Percentiles rank a stretch among this genome's conserved stretches.
Conservation (phyloP, 768 basidiomycete genomes). For the Asterophora lycoperdoides region DNA sequence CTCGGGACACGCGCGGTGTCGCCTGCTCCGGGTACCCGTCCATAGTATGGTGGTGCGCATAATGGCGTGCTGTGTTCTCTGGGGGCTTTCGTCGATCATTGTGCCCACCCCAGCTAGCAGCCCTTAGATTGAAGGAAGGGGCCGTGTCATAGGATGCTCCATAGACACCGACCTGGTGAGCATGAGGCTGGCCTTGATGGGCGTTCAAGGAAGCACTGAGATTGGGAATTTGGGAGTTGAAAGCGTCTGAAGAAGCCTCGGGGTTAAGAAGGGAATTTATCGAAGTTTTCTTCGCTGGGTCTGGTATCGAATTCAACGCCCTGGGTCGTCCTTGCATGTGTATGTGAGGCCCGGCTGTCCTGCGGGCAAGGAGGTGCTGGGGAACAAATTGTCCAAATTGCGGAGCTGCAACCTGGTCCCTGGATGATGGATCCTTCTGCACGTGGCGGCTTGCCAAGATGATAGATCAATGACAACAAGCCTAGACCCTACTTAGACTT, state of each 20-base stretch:
- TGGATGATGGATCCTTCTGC: neutral
- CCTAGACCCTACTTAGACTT: no score
- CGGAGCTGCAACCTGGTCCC: neutral
- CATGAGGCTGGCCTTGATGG: conserved; percentile 22
- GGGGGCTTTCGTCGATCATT: conserved; percentile 23
- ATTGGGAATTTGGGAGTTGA: conserved; percentile 17
- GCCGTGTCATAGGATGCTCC: conserved; percentile 21
- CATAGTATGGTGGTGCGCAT: conserved; percentile 14
- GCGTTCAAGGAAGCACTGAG: conserved; percentile 17
- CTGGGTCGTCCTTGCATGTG: neutral
- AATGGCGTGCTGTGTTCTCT: conserved; percentile 16
- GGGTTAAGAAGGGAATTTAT: conserved; percentile 41
- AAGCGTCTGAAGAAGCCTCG: conserved; percentile 27
- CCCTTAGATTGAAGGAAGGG: conserved; percentile 50
- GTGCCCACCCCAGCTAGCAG: conserved; percentile 49
- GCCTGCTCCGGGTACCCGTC: conserved; percentile 27
- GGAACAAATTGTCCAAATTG: neutral
- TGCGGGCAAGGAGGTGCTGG: neutral
- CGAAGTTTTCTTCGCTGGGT: conserved; percentile 38
- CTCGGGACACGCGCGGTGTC: conserved; percentile 27
- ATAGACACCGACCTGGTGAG: conserved; percentile 19
- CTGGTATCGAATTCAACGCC: conserved; percentile 17
- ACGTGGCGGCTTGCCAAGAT: neutral
- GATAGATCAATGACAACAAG: no score
- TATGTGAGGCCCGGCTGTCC: neutral